Conservation (phyloP, 2,329 filamentous ascomycete genomes). For the Cadophora luteo-olivacea region DNA sequence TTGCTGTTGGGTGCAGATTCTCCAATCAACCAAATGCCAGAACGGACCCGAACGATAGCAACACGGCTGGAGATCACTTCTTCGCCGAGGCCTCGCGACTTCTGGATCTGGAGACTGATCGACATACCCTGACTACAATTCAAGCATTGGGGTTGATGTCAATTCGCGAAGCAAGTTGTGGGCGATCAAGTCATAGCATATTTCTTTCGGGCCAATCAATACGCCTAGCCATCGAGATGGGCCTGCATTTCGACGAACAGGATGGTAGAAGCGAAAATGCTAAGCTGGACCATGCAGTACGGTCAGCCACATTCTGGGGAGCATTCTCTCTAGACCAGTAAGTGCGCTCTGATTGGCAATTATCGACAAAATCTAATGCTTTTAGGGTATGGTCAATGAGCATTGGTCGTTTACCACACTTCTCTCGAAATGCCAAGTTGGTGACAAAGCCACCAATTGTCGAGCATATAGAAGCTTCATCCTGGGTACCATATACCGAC, state of each 20-base stretch:
- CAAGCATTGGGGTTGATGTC: conserved; percentile 81
- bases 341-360: conserved; percentile 64
- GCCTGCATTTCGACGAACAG: conserved; percentile 35
- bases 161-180: conserved; percentile 75
- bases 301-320: conserved; percentile 60
- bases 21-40: conserved; percentile 71
- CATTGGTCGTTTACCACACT: conserved; percentile 66
- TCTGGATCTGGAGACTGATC: conserved; percentile 57
- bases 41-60: conserved; percentile 63
- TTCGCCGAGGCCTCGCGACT: conserved; percentile 72
- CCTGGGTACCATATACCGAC: conserved; percentile 48
- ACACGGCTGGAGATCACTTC: conserved; percentile 74
- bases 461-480: conserved; percentile 65
- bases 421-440: conserved; percentile 61
- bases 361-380: conserved; percentile 46
- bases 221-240: conserved; percentile 65
- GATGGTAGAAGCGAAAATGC: conserved; percentile 50
- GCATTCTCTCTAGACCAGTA: conserved; percentile 59
- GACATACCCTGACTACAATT: conserved; percentile 71
- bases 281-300: conserved; percentile 53
- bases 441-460: conserved; percentile 67
- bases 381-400: conserved; percentile 70
- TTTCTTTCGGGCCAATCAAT: conserved; percentile 76
- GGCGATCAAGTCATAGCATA: conserved; percentile 75
- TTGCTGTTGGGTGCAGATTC: conserved; percentile 69